Evolutionary conservation across 306 rosid genomes (phyloP).

Genomic region (Potentilla sterilis): DNA sequence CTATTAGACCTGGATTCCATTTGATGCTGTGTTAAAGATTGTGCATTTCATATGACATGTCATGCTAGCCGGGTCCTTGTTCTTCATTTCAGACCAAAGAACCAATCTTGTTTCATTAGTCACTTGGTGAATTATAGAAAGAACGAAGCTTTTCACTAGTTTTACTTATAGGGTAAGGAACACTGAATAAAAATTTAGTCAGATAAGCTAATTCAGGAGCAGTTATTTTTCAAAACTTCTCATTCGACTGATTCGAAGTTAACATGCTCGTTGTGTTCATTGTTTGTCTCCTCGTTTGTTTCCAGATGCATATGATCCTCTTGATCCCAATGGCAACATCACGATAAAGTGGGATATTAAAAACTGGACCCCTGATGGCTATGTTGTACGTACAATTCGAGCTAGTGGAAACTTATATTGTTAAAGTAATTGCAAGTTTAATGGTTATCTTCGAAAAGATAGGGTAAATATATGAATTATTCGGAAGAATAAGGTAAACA

Average conservation of each 20-base stretch:
- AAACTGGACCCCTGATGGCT: conserved; percentile 78
- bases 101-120: neutral
- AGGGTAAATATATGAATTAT: neutral
- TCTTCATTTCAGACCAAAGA: neutral
- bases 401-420: neutral
- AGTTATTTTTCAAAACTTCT: neutral
- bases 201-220: neutral
- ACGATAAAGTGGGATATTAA: conserved; percentile 75
- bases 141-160: neutral
- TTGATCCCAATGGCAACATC: conserved; percentile 75
- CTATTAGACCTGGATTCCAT: neutral
- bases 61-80: neutral
- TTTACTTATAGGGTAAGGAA: neutral
- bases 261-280: neutral
- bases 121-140: neutral
- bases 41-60: neutral
- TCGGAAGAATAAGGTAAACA: conserved; percentile 9
- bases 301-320: conserved; percentile 88
- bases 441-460: neutral
- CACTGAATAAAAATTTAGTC: neutral
- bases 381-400: conserved; percentile 49
- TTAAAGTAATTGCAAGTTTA: neutral
- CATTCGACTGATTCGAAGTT: neutral
- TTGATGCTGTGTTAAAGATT: neutral
- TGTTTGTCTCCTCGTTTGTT: conserved; percentile 11